These are phyloP conservation scores for Lagenidium giganteum DNA, from an alignment of 352 stramenopile species.

Conservation along the genomic window DNA sequence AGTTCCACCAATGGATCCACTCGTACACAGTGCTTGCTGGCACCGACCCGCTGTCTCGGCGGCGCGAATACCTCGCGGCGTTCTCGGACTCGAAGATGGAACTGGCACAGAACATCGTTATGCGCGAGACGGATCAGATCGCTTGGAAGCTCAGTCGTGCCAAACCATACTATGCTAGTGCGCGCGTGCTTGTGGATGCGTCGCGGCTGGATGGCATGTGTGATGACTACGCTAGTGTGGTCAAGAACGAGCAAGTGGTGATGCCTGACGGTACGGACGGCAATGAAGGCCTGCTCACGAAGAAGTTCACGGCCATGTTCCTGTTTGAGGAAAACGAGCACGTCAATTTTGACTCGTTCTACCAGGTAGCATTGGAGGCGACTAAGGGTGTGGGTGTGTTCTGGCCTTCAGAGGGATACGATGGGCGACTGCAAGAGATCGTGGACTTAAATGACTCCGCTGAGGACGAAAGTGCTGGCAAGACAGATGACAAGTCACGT, in stretches of 20 bases:
- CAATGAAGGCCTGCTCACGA: conserved; percentile 47
- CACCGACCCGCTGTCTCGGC: conserved; percentile 16
- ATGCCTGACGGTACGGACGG: conserved; percentile 12
- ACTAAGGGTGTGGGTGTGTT: conserved; percentile 53
- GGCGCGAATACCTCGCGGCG: conserved; percentile 39
- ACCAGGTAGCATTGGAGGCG: conserved; percentile 32
- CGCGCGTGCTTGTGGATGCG: conserved; percentile 50
- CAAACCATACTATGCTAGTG: conserved; percentile 29
- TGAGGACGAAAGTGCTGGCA: no score
- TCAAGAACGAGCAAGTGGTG: conserved; percentile 24
- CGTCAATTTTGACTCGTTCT: conserved; percentile 34
- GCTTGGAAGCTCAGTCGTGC: conserved; percentile 17
- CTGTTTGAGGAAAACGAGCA: conserved; percentile 36
- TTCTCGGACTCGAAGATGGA: conserved; percentile 61
- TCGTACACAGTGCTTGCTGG: conserved; percentile 54
- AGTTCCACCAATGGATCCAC: conserved; percentile 76
- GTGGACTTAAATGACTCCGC: conserved; percentile 16
- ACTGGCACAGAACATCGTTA: conserved; percentile 40
- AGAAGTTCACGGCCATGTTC: conserved; percentile 64
- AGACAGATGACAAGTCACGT: conserved; percentile 16
- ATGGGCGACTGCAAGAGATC: conserved; percentile 27
- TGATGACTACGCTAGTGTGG: conserved; percentile 24
- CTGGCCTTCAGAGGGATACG: conserved; percentile 38
- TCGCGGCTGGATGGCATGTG: conserved; percentile 23
- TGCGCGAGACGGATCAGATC: conserved; percentile 41